Evolutionary conservation across 2,329 filamentous ascomycete genomes (phyloP).

Genomic region (Cladosporium oxysporum): DNA sequence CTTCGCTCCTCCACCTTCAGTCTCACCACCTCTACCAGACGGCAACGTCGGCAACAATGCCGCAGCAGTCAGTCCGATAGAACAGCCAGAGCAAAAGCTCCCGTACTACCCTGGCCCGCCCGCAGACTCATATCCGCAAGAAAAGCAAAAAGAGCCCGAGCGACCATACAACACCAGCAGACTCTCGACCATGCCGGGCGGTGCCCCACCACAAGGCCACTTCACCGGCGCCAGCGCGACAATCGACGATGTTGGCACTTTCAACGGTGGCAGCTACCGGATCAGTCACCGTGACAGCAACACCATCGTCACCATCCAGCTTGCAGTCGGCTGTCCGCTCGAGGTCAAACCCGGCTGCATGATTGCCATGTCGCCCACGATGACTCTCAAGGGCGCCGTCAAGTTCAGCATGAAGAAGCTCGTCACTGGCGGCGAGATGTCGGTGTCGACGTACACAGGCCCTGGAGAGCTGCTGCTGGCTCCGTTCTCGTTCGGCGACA

Average conservation of each 20-base stretch:
- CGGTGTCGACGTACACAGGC: conserved; percentile 77
- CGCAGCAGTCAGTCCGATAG: conserved; percentile 22
- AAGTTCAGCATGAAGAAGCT: conserved; percentile 92
- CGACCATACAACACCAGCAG: conserved; percentile 34
- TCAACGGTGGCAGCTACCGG: conserved; percentile 92
- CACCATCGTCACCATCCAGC: conserved; percentile 81
- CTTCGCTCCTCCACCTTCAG: conserved; percentile 40
- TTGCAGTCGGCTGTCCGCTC: conserved; percentile 86
- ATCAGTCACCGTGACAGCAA: conserved; percentile 92
- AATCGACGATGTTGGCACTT: conserved; percentile 84
- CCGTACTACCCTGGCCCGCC: conserved; percentile 42
- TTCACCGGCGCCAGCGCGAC: conserved; percentile 66
- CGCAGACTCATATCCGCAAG: conserved; percentile 31
- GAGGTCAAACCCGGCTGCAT: conserved; percentile 81
- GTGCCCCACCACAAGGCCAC: conserved; percentile 52
- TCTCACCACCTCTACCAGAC: conserved; percentile 38
- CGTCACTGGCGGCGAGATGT: conserved; percentile 77
- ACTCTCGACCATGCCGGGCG: conserved; percentile 35
- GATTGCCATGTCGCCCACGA: conserved; percentile 90
- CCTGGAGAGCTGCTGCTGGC: conserved; percentile 88
- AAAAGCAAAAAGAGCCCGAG: conserved; percentile 36
- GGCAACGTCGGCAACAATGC: conserved; percentile 28
- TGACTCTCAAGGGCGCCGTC: conserved; percentile 78
- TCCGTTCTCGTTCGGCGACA: conserved; percentile 77
- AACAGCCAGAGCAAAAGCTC: conserved; percentile 30